Base-by-base conservation (phyloP, 2,329 filamentous ascomycete species). In the Eutypella sp. region DNA sequence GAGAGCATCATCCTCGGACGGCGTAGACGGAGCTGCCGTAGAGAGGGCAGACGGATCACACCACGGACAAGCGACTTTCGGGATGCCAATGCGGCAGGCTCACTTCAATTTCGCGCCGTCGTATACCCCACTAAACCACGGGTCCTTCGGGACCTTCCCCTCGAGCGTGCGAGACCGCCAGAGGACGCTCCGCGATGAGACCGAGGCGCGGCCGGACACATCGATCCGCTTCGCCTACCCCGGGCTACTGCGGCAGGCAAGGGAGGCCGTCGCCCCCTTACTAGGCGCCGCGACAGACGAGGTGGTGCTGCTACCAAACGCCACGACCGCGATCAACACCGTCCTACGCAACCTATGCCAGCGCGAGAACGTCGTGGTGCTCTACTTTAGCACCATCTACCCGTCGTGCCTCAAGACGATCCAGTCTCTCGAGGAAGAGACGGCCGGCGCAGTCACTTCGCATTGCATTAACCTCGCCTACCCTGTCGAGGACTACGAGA, bases 101-200 rank as follows among this genome's bases (percentile, higher is more conserved):
- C 59, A 64, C 40, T 67, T 67, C 50, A 53, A 49, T 39, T 67
- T 65, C 37, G 58, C 59, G 13, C 37, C 53, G 3, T 57, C 52
- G 10, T 66, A 66, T 45, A 60, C 53, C 60, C 60, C 60, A 6
- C 48, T 67, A 24, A 67, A 67, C 46, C 64, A 67, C 38, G 80
- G 85, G 45, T 87, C 84, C 2, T 89, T 83, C 59, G 86, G 86
- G 15, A 78, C 82, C 0, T 81, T 78, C 54, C 86, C 87, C 2
- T 65, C 60, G 4, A 52, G 65, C 2, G 69, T 90, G 36, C 74
- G 71, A n/a, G 63, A 73, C 6, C 69, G 69, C 23, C 71, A 82
- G 20, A 75, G 71, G 20, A 52, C 69, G 24, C 75, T 77, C 47
- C 78, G 84, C 59, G 70, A 76, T 38, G 66, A 73, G 23, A 70